Evolutionary conservation across 179 eudicot genomes (phyloP), one percentile per base, ranked within the genome.

Genomic region (Heliamphora pulchella): DNA sequence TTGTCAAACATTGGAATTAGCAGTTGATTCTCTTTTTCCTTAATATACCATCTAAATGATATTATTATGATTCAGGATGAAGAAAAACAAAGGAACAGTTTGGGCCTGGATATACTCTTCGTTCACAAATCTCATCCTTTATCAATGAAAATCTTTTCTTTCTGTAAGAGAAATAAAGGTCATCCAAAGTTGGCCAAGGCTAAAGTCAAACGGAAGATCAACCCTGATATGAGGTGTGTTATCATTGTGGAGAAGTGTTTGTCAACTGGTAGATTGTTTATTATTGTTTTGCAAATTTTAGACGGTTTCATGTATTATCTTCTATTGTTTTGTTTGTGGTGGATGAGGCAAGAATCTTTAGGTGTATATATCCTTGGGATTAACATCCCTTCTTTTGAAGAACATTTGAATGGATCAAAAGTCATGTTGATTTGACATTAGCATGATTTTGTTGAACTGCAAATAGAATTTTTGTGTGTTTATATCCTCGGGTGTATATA

Each of bases 61-160:
- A 55, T 47, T 18, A 17, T 47, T 61, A 5, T 59, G 67, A 73
- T 79, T 72, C 71, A 85, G 87, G 87, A 82, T 73, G 83, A 76
- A 59, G 87, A 85, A 75, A 80, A 61, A 47, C 71, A 54, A 70
- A 82, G 87, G 61, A 85, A 85, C 81, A 71, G 71, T 76, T 77
- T 77, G 83, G 85, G 85, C 73, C 65, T 80, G 74, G 85, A 85
- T 82, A 15, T 79, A 22, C 72, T 85, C 7, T 82, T 80, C 67
- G 65, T 85, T 73, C 81, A 82, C 74, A 58, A 68, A 48, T 64
- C 80, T 15, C 83, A 85, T 80, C 80, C 83, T 80, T 82, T 85
- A 77, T 85, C 85, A 18, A 8, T 43, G 68, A 77, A 77, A 83
- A 80, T 82, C 20, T n/a, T 82, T 22, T 47, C 81, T 53, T 80